These are phyloP conservation scores for Dothiorella sarmentorum DNA, from an alignment of 2,329 filamentous ascomycete species.

Conservation along the genomic window DNA sequence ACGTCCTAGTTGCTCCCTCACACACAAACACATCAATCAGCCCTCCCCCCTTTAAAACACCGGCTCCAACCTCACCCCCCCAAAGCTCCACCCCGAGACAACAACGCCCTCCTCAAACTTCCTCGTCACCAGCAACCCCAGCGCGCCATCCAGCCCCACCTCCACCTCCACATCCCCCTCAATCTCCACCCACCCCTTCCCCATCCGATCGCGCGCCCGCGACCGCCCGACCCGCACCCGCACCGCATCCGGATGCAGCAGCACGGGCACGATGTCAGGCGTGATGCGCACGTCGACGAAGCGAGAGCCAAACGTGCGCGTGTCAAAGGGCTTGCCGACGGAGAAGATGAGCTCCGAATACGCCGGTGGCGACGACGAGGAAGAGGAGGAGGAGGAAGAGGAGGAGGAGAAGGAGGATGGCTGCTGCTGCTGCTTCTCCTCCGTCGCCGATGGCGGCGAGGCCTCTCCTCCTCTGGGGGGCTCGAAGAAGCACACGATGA, in stretches of 20 bases:
- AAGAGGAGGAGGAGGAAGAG: no score
- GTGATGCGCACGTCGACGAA: slow-evolving; percentile 39
- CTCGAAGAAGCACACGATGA: slow-evolving; percentile 25
- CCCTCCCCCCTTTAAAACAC: no score
- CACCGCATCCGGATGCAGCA: slow-evolving; percentile 38
- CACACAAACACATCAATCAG: no score
- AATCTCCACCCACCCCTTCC: slow-evolving; percentile 37
- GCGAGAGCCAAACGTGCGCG: slow-evolving; percentile 28
- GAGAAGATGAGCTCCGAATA: slow-evolving; percentile 35
- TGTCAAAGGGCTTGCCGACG: slow-evolving; percentile 37
- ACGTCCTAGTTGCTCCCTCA: neutral
- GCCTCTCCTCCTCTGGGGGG: neutral
- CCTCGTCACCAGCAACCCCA: slow-evolving; percentile 37
- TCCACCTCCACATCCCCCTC: slow-evolving; percentile 35
- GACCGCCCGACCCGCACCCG: slow-evolving; percentile 32
- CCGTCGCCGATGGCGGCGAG: no score
- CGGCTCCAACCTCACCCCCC: slow-evolving; percentile 36
- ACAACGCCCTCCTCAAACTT: slow-evolving; percentile 30
- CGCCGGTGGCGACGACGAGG: no score
- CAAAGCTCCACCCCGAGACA: slow-evolving; percentile 39
- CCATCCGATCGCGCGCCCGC: slow-evolving; percentile 29
- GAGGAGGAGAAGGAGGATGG: no score
- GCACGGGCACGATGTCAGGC: slow-evolving; percentile 35
- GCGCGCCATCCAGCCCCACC: slow-evolving; percentile 36
- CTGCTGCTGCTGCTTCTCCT: no score